Conservation (phyloP, 441 rosid genomes). For the Theobroma grandiflorum region DNA sequence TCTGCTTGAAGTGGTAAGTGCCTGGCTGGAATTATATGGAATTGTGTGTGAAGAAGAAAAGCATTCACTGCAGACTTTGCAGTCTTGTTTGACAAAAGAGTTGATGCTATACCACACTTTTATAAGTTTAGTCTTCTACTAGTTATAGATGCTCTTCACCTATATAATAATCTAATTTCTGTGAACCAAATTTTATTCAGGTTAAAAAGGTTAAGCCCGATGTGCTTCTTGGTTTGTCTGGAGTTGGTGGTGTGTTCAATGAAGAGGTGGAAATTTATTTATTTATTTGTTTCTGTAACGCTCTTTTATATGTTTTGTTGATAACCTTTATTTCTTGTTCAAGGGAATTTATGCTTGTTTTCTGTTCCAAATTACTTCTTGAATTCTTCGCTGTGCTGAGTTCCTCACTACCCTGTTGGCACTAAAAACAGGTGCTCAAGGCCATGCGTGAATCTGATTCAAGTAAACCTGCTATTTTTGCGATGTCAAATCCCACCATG, state of each 20-base stretch:
- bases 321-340: neutral
- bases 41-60: neutral
- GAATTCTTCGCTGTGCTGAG: neutral
- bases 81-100: neutral
- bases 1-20: conserved; percentile 85
- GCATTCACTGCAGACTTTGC: conserved; percentile 7
- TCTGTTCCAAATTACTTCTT: conserved; percentile 4
- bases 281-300: conserved; percentile 5
- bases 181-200: conserved; percentile 49
- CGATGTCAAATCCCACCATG: conserved; percentile 98
- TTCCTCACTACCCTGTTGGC: conserved; percentile 29
- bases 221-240: conserved; percentile 99
- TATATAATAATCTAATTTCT: conserved; percentile 23
- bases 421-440: conserved; percentile 77
- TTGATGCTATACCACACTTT: conserved; percentile 6
- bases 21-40: conserved; percentile 23
- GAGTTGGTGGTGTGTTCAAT: conserved; percentile 92
- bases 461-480: conserved; percentile 88
- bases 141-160: neutral
- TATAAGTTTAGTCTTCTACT: neutral
- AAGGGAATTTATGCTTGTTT: neutral
- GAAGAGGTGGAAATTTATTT: conserved; percentile 66
- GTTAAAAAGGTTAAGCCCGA: conserved; percentile 86
- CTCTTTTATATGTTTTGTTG: neutral
- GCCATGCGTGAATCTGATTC: conserved; percentile 94